Base-by-base conservation (phyloP, 345 rosid species). In the Reutealis trisperma region DNA sequence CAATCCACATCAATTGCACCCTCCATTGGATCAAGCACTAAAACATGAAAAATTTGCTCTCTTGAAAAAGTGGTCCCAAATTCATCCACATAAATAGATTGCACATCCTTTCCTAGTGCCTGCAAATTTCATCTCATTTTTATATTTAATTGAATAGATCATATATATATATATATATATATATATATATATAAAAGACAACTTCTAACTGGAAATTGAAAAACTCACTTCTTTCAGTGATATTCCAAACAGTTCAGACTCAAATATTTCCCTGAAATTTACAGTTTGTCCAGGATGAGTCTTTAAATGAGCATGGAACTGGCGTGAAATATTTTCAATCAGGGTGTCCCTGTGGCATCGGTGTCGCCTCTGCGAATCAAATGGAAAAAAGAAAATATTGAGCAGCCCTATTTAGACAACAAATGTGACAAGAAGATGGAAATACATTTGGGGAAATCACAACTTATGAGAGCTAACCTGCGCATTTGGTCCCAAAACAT, bases 1-100 rank as follows among this genome's bases (percentile, higher is more conserved):
- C 98, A 93, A 64, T 96, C 97, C 63, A 92, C 98, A 37, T 90
- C 97, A 63, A 93, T 76, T 4, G 96, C 94, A 18, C 94, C 96
- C 25, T 85, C 91, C 95, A 96, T 92, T 82, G 89, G 85, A 72
- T 92, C 97, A 67, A 69, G 74, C 59, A 93, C 98, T 72, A 93
- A 76, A 70, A 83, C 69, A 67, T 83, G 78, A 63, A 81, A 85
- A 55, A 93, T 85, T 64, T 90, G 90, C 34, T 87, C 80, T 81
- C 83, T 89, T 7, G 92, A 86, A 77, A 93, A 73, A 65, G 90
- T 84, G 71, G 73, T 72, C 66, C 89, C 88, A 1, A 96, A 86
- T 79, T 86, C 99, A 76, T 87, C 80, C 15, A 89, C 94, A 34
- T 90, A 85, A 67, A 93, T n/a, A 63, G 97, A 88, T 59, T 90